Percentiles rank a stretch among this genome's conserved stretches.
Evolutionary conservation across 495 filamentous ascomycete genomes (phyloP).

Genomic region (Trichoderma gamsii): DNA sequence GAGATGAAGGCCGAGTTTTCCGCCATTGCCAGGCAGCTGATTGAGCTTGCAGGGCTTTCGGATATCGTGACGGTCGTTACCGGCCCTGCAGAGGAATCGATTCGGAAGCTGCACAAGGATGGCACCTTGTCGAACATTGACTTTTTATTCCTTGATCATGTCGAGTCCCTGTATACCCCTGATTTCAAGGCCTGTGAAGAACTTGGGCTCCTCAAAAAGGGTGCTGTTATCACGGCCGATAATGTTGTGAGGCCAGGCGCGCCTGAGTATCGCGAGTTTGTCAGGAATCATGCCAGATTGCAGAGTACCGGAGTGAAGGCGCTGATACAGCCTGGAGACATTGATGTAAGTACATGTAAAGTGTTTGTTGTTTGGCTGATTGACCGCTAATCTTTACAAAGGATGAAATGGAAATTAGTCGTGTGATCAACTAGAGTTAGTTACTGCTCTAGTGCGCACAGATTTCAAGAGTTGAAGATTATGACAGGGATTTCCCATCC

Average conservation of each 20-base stretch:
- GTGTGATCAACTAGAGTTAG: background rate
- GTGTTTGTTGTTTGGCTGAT: background rate
- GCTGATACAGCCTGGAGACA: background rate
- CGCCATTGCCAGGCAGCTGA: constrained; percentile 53
- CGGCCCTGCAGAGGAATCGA: constrained; percentile 54
- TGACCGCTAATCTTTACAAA: background rate
- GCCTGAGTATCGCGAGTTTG: constrained; percentile 65
- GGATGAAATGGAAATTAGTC: constrained; percentile 3
- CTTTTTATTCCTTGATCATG: constrained; percentile 69
- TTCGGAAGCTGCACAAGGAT: constrained; percentile 47
- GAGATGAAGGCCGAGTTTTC: constrained; percentile 65
- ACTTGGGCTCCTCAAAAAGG: constrained; percentile 52
- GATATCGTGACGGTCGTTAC: constrained; percentile 62
- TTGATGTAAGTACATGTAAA: background rate
- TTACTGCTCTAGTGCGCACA: background rate
- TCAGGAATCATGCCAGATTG: constrained; percentile 32
- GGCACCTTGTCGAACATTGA: constrained; percentile 53
- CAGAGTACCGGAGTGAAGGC: background rate
- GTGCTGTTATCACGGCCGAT: constrained; percentile 62
- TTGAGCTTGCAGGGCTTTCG: constrained; percentile 61
- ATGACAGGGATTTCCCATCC: background rate
- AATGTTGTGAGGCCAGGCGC: constrained; percentile 72
- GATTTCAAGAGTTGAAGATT: background rate
- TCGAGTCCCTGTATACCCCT: constrained; percentile 61
- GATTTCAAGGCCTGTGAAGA: constrained; percentile 71